Base-by-base conservation (phyloP, 192 early-diverging fungal species). In the Dispira parvispora region DNA sequence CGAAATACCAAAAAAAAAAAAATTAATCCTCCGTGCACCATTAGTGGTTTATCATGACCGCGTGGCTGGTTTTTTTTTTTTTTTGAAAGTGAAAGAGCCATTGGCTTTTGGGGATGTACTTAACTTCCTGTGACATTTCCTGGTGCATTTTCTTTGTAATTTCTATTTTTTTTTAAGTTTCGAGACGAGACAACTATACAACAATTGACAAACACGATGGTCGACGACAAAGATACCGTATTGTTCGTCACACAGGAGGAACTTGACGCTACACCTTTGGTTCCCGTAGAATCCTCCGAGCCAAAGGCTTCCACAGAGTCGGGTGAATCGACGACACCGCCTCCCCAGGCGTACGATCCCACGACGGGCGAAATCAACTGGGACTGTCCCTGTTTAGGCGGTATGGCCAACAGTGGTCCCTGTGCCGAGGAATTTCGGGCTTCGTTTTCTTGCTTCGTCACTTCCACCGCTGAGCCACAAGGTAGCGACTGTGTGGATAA, bases 401-500 rank as follows among this genome's bases (percentile, higher is more conserved):
- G 83, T 43, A 99, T 99, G 96, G 90, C 90, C 12, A 78, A 90
- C 28, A 27, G 18, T 12, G 90, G 90, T 14, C 89, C 96, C n/a
- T 99, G 96, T 70, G 96, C 92, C 25, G 94, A 96, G 64, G 73
- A 83, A 63, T 99, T 99, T 80, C 96, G 96, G 69, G 84, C 79
- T 8, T 93, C 94, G 16, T 99, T 99, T 64, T 90, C 91, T 10
- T 99, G 96, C 70, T 99, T 96, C 82, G 90, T 96, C 26, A 90
- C 88, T 66, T 93, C 90, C 2, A 86, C 78, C 43, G 85, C 83
- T 45, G 94, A 96, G 56, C 96, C 94, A 38, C 94, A 99, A 73
- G 96, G 96, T n/a, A 81, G 88, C 27, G 94, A 99, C 73, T 99
- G 96, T 64, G 76, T 99, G 32, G 90, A 91, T 23, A 81, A 82